A percentile compares a stretch with the other conserved stretches of the same genome.
phyloP scores from a whole-genome alignment of 2,329 filamentous ascomycete species.

The Oidium heveae region DNA sequence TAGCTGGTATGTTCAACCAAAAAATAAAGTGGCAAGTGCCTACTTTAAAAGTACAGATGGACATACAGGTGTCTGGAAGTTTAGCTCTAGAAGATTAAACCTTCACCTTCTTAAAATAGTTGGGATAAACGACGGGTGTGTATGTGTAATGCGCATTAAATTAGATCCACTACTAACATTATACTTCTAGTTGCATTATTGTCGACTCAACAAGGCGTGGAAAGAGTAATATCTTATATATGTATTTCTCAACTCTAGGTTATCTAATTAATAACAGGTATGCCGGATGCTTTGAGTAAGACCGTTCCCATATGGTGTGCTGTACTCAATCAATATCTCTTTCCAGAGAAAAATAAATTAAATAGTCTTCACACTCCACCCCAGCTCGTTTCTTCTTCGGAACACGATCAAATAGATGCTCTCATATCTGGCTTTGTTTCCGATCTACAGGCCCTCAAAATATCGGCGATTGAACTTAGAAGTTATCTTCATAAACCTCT shows the following conservation, averaged over 20 bases:
- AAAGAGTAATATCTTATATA: conserved; percentile 31
- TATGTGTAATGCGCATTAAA: conserved; percentile 6
- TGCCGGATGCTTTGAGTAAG: conserved; percentile 86
- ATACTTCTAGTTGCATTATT: conserved; percentile 38
- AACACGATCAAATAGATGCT: conserved; percentile 47
- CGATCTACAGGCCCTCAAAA: conserved; percentile 28
- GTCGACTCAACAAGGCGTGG: conserved; percentile 84
- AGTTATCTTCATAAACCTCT: conserved; percentile 42
- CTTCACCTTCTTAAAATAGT: conserved; percentile 51
- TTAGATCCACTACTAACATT: neutral
- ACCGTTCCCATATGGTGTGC: conserved; percentile 86
- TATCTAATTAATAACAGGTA: conserved; percentile 23
- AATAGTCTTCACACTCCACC: conserved; percentile 44
- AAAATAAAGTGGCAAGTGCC: conserved; percentile 40
- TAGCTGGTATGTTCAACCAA: conserved; percentile 68
- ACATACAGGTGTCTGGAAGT: conserved; percentile 73
- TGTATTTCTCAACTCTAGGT: neutral
- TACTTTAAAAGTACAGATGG: conserved; percentile 99
- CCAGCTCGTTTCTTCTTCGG: conserved; percentile 44
- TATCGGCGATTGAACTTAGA: conserved; percentile 30
- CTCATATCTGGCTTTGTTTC: conserved; percentile 29
- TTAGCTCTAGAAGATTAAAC: conserved; percentile 67
- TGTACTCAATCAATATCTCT: conserved; percentile 58
- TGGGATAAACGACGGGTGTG: conserved; percentile 40
- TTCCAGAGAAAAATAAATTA: conserved; percentile 25